Conservation (phyloP, 23 red algal species). For the Gracilaria gracilis region DNA sequence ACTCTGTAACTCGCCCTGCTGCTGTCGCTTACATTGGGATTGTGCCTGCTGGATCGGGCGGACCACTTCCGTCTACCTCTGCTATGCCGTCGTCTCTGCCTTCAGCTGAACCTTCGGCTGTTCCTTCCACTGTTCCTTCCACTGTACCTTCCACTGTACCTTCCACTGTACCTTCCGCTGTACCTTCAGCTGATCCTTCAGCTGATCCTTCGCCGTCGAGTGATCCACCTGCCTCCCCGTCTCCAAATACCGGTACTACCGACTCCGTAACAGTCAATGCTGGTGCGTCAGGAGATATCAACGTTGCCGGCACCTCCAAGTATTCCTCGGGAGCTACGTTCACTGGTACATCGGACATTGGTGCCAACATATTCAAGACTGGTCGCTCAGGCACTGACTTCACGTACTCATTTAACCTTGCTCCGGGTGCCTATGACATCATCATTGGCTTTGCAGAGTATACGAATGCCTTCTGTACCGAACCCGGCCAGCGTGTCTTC, state of each 20-base stretch:
- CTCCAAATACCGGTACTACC: background rate
- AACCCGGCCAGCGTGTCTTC: constrained; percentile 65
- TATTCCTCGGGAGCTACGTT: constrained; percentile 9
- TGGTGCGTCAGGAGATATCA: background rate
- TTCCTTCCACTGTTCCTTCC: background rate
- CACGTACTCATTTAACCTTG: constrained; percentile 57
- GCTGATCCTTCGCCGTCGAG: background rate
- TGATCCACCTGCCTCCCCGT: background rate
- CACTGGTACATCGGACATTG: background rate
- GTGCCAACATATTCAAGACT: constrained; percentile 30
- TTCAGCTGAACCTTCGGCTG: background rate
- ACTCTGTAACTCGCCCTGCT: constrained; percentile 1
- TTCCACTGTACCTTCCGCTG: background rate
- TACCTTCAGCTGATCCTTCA: background rate
- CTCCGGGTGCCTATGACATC: constrained; percentile 65
- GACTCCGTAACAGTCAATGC: constrained; percentile 29
- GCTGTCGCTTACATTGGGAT: constrained; percentile 27
- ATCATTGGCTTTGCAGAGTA: constrained; percentile 71
- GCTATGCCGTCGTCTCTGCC: background rate
- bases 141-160: background rate
- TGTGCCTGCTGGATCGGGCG: background rate
- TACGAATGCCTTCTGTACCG: constrained; percentile 22
- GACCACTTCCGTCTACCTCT: background rate
- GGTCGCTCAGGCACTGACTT: constrained; percentile 41
- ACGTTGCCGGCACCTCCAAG: constrained; percentile 9